Percentiles rank a stretch among this genome's conserved stretches.
Conservation (phyloP, 164 flowering plant genomes). For the grape (Vitis vinifera) region ASM3070453v1 NC_081821.1:2703001-2703500, state of each 20-base stretch:
- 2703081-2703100: conserved; percentile 81
- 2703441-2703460: conserved; percentile 91
- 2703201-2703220: conserved; percentile 68
- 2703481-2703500: conserved; percentile 82
- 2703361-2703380: conserved; percentile 87
- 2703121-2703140: conserved; percentile 96
- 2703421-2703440: conserved; percentile 87
- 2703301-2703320: conserved; percentile 52
- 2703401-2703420: conserved; percentile 92
- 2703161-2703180: conserved; percentile 93
- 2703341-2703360: conserved; percentile 82
- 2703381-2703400: conserved; percentile 75
- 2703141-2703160: conserved; percentile 74
- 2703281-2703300: conserved; percentile 76
- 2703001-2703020: conserved; percentile 89
- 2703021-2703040: conserved; percentile 95
- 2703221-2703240: conserved; percentile 64
- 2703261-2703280: conserved; percentile 87
- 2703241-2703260: conserved; percentile 85
- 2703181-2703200: conserved; percentile 94
- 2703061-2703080: conserved; percentile 91
- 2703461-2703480: conserved; percentile 94
- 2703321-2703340: conserved; percentile 91
- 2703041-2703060: conserved; percentile 61
- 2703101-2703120: conserved; percentile 78